These are phyloP conservation scores for Russula compacta DNA, from an alignment of 768 basidiomycete genomes.

Conservation along the genomic window DNA sequence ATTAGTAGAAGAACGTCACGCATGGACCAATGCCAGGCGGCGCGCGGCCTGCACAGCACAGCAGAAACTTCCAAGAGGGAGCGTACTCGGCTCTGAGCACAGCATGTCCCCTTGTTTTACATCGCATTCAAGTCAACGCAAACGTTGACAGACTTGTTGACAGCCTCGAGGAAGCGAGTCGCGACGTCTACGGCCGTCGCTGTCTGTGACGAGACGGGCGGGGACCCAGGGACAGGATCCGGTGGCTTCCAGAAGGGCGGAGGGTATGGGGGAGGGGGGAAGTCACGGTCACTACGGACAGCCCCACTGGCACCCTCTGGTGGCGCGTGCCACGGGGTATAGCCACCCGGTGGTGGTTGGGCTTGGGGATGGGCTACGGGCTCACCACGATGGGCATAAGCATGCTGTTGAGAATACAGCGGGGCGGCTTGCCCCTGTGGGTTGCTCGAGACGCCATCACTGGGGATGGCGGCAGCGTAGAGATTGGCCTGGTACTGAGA, in stretches of 20 bases:
- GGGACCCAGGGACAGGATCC: neutral
- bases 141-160: slow-evolving; percentile 3
- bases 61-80: neutral
- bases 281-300: neutral
- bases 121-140: slow-evolving; percentile 1
- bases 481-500: neutral
- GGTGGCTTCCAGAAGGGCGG: neutral
- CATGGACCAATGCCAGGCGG: neutral
- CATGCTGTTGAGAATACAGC: neutral
- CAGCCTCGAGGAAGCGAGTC: slow-evolving; percentile 5
- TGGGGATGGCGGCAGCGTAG: neutral
- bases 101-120: neutral
- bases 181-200: neutral
- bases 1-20: neutral
- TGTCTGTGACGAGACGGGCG: neutral
- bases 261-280: neutral
- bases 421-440: neutral
- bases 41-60: neutral
- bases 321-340: neutral
- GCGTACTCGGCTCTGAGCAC: neutral
- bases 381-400: neutral
- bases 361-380: no score
- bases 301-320: neutral
- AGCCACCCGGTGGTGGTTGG: neutral
- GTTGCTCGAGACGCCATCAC: neutral